Conservation (phyloP, 2,329 filamentous ascomycete genomes). For the Kalaharituber pfeilii region DNA sequence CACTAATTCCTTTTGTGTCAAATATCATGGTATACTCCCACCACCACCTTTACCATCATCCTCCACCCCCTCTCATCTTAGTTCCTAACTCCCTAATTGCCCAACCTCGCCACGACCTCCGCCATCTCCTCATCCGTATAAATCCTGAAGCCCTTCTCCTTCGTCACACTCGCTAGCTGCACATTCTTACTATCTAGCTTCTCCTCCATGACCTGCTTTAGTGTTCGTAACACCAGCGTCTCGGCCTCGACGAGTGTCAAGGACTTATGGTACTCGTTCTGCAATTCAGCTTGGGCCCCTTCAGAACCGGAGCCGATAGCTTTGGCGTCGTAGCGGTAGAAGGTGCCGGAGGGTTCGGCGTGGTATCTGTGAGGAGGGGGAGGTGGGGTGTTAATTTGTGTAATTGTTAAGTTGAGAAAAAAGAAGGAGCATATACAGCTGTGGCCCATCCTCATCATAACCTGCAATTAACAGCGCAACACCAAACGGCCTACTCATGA, state of each 20-base stretch:
- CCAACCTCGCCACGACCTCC: constrained; percentile 64
- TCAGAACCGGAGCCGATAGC: constrained; percentile 95
- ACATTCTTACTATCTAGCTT: constrained; percentile 98
- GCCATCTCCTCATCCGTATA: constrained; percentile 98
- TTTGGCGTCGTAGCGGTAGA: constrained; percentile 98
- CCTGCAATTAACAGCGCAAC: constrained; percentile 92
- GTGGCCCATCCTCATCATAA: constrained; percentile 90
- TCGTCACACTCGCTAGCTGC: constrained; percentile 91
- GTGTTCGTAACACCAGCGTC: constrained; percentile 84
- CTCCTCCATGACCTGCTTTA: constrained; percentile 99
- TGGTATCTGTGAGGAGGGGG: constrained; percentile 54
- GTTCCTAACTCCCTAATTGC: constrained; percentile 35
- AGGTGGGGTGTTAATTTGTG: too few relatives aligned
- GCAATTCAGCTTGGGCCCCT: constrained; percentile 90
- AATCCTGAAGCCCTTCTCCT: constrained; percentile 95
- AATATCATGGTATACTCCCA: neutral
- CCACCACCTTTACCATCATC: neutral
- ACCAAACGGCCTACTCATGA: constrained; percentile 95
- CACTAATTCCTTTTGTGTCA: neutral
- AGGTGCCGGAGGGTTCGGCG: constrained; percentile 92
- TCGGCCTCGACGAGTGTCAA: constrained; percentile 85
- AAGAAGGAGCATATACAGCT: constrained; percentile 41
- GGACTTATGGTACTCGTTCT: constrained; percentile 98
- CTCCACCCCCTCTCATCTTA: neutral
- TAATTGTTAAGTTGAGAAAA: neutral